A percentile compares a stretch with the other conserved stretches of the same genome.
Conservation (phyloP, 164 flowering plant species). For the Stephania yunnanensis region DNA sequence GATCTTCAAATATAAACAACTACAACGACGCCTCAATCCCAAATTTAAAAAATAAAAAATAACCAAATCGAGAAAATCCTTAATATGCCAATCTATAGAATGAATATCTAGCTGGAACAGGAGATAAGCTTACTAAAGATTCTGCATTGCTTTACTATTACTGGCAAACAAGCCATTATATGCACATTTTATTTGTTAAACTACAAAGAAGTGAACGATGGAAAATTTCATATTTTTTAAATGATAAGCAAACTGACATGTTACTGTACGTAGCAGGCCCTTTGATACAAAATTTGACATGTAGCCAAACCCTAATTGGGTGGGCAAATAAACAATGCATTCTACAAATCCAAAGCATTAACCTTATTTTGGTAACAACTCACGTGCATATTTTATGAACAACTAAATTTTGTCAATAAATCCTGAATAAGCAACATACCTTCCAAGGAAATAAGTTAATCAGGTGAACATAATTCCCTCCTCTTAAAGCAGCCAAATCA, state of each 20-base stretch:
- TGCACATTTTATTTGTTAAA: background rate
- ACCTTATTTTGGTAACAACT: background rate
- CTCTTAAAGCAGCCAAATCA: conserved; percentile 75
- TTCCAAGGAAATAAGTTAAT: conserved; percentile 91
- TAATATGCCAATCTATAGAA: background rate
- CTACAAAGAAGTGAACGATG: background rate
- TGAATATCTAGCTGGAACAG: background rate
- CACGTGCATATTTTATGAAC: background rate
- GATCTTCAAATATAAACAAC: too few relatives aligned
- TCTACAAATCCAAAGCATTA: background rate
- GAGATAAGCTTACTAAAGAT: background rate
- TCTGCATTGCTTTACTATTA: background rate
- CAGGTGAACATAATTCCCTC: conserved; percentile 91
- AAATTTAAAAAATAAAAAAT: too few relatives aligned
- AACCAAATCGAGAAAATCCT: background rate
- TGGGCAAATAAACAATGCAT: background rate
- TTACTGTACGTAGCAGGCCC: background rate
- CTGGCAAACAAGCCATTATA: background rate
- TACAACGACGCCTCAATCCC: too few relatives aligned
- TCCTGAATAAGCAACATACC: conserved; percentile 39
- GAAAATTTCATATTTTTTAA: too few relatives aligned
- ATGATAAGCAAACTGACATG: background rate
- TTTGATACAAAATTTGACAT: background rate
- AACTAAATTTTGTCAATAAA: background rate
- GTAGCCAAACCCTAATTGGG: background rate